Conservation (phyloP, 257 asterid genomes). For the Osmanthus fragrans region DNA sequence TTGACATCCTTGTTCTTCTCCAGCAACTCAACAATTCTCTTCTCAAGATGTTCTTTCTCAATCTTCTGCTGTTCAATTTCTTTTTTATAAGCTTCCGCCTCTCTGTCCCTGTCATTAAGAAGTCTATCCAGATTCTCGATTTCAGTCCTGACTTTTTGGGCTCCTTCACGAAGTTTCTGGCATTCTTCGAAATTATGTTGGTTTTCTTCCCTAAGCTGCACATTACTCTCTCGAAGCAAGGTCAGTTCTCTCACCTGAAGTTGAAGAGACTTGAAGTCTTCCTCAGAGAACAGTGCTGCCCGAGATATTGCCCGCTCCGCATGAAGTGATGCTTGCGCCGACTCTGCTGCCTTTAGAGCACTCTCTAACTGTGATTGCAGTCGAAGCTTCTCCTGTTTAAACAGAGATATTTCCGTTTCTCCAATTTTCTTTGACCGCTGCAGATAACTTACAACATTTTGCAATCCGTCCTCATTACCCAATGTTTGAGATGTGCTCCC, state of each 20-base stretch:
- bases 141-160: slow-evolving; percentile 57
- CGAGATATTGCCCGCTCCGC: slow-evolving; percentile 65
- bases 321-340: slow-evolving; percentile 67
- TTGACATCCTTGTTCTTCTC: slow-evolving; percentile 68
- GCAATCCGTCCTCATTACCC: slow-evolving; percentile 72
- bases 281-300: slow-evolving; percentile 60
- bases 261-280: slow-evolving; percentile 75
- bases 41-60: slow-evolving; percentile 59
- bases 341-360: slow-evolving; percentile 74
- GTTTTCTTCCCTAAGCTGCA: slow-evolving; percentile 93
- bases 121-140: slow-evolving; percentile 55
- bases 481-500: slow-evolving; percentile 54
- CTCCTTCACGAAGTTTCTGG: slow-evolving; percentile 79
- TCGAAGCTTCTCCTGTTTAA: slow-evolving; percentile 82
- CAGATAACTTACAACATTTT: slow-evolving; percentile 76
- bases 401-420: slow-evolving; percentile 84
- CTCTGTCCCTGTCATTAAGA: slow-evolving; percentile 51
- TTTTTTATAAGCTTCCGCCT: slow-evolving; percentile 60
- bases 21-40: slow-evolving; percentile 67
- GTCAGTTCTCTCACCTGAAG: slow-evolving; percentile 83
- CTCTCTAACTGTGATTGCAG: slow-evolving; percentile 85
- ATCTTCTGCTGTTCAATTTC: slow-evolving; percentile 48
- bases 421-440: slow-evolving; percentile 89
- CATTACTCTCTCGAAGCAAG: slow-evolving; percentile 91
- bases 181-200: slow-evolving; percentile 85